These are phyloP conservation scores for Chaetomidium leptoderma DNA, from an alignment of 495 filamentous ascomycete species.

Conservation along the genomic window DNA sequence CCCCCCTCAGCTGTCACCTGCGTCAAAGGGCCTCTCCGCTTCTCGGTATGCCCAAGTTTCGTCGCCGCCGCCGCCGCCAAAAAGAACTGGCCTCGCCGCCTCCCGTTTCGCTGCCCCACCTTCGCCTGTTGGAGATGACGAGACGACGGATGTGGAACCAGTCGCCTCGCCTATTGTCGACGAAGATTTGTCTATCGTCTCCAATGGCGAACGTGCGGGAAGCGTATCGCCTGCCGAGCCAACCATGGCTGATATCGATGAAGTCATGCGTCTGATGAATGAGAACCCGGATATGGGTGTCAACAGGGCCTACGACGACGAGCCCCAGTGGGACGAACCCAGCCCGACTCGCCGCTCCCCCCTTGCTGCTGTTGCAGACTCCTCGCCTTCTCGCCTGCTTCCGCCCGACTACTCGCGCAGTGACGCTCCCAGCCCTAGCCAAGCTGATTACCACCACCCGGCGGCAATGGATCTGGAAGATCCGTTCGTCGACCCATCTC, in stretches of 20 bases:
- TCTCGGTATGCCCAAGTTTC: constrained; percentile 42
- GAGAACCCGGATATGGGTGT: constrained; percentile 67
- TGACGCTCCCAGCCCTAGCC: constrained; percentile 74
- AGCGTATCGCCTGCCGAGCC: constrained; percentile 38
- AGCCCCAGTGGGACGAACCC: constrained; percentile 42
- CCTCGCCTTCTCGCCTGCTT: constrained; percentile 54
- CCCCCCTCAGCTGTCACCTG: constrained; percentile 9
- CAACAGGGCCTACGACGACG: constrained; percentile 52
- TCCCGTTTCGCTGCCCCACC: constrained; percentile 30
- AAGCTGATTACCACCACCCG: constrained; percentile 37
- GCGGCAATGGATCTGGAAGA: constrained; percentile 44
- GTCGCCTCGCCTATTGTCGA: constrained; percentile 4
- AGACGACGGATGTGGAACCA: constrained; percentile 20
- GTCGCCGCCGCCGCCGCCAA: constrained; percentile 33
- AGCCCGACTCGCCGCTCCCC: constrained; percentile 38
- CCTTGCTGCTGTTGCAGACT: constrained; percentile 38
- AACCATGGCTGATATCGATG: constrained; percentile 77
- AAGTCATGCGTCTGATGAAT: constrained; percentile 78
- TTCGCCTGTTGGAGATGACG: constrained; percentile 17
- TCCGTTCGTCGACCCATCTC: constrained; percentile 44
- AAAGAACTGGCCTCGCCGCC: constrained; percentile 33
- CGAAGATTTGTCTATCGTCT: constrained; percentile 14
- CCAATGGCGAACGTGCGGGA: constrained; percentile 6
- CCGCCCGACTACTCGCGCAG: constrained; percentile 56
- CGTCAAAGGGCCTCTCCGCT: constrained; percentile 34